Evolutionary conservation across 192 early-diverging fungal species (phyloP).

Genomic region (Oehlia diaphana): DNA sequence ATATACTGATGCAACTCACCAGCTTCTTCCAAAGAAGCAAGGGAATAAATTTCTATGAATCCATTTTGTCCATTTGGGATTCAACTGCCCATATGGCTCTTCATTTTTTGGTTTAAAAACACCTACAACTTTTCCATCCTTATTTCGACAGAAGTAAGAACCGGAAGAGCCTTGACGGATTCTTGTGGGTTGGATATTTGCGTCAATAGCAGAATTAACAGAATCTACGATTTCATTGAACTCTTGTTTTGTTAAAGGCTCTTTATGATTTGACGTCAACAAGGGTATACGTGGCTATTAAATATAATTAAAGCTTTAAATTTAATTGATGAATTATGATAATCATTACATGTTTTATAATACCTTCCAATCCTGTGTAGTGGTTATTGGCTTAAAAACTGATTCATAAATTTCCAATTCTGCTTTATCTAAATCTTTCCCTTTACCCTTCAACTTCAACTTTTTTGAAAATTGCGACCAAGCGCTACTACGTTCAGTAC

Average conservation of each 20-base stretch:
- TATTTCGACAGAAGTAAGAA: conserved; percentile 86
- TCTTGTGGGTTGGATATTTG: conserved; percentile 47
- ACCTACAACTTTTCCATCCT: conserved; percentile 74
- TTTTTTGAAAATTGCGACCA: conserved; percentile 23
- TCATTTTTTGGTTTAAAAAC: conserved; percentile 90
- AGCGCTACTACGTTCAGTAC: conserved; percentile 2
- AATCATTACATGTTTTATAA: not conserved
- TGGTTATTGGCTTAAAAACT: conserved; percentile 1
- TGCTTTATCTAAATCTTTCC: not conserved
- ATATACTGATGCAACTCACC: conserved; percentile 35
- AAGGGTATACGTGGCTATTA: not conserved
- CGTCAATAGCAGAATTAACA: conserved; percentile 50
- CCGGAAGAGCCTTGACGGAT: conserved; percentile 82
- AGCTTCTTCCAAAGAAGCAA: conserved; percentile 86
- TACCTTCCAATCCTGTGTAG: conserved; percentile 21
- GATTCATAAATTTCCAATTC: not conserved
- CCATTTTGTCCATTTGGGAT: conserved; percentile 93
- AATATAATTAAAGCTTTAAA: not conserved
- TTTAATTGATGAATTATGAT: not conserved
- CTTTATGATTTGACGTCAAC: conserved; percentile 34
- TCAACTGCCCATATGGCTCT: conserved; percentile 66
- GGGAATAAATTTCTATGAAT: conserved; percentile 84
- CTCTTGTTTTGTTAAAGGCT: conserved; percentile 46
- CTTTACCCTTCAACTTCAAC: not conserved
- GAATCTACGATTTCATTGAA: conserved; percentile 50